Conservation (phyloP, 2,329 filamentous ascomycete species). For the Knufia fluminis region DNA sequence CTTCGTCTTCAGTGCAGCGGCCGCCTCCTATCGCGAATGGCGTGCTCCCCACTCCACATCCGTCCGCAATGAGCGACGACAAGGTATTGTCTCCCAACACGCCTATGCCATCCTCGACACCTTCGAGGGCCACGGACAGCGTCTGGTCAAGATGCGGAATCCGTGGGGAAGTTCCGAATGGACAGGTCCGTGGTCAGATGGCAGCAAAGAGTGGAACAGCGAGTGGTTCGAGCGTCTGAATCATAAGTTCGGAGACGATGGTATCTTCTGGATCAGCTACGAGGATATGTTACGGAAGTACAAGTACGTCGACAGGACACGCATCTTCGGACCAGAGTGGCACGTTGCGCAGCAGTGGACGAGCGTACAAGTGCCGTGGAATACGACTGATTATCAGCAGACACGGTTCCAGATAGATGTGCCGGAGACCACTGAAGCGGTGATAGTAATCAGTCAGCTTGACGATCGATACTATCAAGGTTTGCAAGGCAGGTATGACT, state of each 20-base stretch:
- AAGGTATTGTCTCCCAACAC: conserved; percentile 41
- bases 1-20: conserved; percentile 48
- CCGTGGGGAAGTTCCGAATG: conserved; percentile 77
- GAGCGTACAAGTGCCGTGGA: conserved; percentile 51
- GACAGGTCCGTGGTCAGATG: conserved; percentile 74
- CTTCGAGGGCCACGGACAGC: conserved; percentile 52
- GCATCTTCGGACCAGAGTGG: conserved; percentile 54
- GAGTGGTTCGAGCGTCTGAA: conserved; percentile 65
- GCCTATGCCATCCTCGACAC: conserved; percentile 52
- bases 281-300: conserved; percentile 50
- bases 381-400: conserved; percentile 48
- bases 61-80: conserved; percentile 29
- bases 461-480: conserved; percentile 53
- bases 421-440: conserved; percentile 43
- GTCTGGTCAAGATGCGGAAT: conserved; percentile 54
- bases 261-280: conserved; percentile 55
- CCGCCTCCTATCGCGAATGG: conserved; percentile 30
- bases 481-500: conserved; percentile 49
- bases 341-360: conserved; percentile 54
- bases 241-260: conserved; percentile 69
- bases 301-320: conserved; percentile 51
- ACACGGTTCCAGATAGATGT: conserved; percentile 51
- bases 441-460: conserved; percentile 51
- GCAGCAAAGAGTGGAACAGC: conserved; percentile 74
- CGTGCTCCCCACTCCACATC: conserved; percentile 12